Evolutionary conservation across 2,329 filamentous ascomycete species (phyloP), one percentile per base, ranked within the genome.

Genomic region (Xylariales sp.): DNA sequence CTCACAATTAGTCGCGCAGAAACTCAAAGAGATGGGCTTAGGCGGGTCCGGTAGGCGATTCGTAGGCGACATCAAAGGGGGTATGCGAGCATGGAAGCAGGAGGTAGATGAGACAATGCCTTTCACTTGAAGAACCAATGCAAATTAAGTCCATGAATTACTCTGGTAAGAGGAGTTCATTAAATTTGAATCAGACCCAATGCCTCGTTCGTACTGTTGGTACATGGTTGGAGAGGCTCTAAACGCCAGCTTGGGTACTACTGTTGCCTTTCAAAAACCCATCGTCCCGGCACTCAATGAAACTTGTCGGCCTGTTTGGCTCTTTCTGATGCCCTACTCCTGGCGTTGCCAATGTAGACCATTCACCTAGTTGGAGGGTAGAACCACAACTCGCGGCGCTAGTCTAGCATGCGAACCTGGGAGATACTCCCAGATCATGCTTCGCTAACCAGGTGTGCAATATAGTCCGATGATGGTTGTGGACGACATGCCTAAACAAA

Each of bases 51-150:
- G 76, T 0, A 62, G 67, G 33, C 70, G 80, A 9, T 78, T 74
- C 49, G 76, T 91, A 32, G 78, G 78, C 9, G 86, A 93, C 57
- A 80, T 93, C 19, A 68, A 68, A 39, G 86, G 85, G 0, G 87
- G 87, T 0, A 73, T 91, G 54, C 71, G 64, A 49, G 82, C 85
- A 4, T 93, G 87, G 87, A 84, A 80, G 57, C 64, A 73, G 4
- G 69, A 78, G 20, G 76, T 91, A 2, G 86, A 91, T 47, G 52
- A 62, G 8, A 70, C 61, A 4, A 57, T 79, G 41, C 77, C 76
- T 0, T 79, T 78, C 46, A 64, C 70, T 43, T 80, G 60, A 51
- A 31, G 40, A 31, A 19, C 18, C n/a, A 14, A 29, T 18, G 28
- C 18, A 22, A 5, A 14, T 11, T 4, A 12, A 18, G 19, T n/a